Conservation (phyloP, 257 asterid genomes). For the Ligustrum vulgare region DNA sequence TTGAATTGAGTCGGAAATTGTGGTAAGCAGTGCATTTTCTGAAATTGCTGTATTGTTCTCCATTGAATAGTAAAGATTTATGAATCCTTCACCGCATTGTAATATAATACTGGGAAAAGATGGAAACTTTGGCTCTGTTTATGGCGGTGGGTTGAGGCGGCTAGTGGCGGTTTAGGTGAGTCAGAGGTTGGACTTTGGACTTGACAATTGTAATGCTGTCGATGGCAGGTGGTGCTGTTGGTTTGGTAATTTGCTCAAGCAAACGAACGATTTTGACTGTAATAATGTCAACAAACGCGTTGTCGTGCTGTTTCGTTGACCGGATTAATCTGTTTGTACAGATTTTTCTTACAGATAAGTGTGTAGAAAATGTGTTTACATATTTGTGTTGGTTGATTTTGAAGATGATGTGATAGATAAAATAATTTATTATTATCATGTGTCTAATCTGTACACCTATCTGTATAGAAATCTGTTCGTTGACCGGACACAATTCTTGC, state of each 20-base stretch:
- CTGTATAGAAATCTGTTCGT: no score
- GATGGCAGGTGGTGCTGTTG: background rate
- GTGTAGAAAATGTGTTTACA: no score
- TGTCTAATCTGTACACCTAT: no score
- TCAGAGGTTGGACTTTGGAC: slow-evolving; percentile 90
- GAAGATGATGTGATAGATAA: no score
- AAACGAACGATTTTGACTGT: slow-evolving; percentile 37
- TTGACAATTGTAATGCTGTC: slow-evolving; percentile 16
- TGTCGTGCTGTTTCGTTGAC: slow-evolving; percentile 28
- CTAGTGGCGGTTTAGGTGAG: slow-evolving; percentile 29
- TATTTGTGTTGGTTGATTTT: no score
- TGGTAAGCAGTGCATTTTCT: slow-evolving; percentile 66
- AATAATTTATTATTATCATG: no score
- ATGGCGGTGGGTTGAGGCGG: slow-evolving; percentile 1
- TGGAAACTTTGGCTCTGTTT: slow-evolving; percentile 12
- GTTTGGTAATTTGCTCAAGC: slow-evolving; percentile 28
- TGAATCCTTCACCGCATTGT: slow-evolving; percentile 28
- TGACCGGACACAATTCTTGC: background rate
- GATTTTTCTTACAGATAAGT: no score
- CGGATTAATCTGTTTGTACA: no score
- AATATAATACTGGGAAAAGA: slow-evolving; percentile 15
- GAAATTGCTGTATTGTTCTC: slow-evolving; percentile 25
- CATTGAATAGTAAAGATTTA: slow-evolving; percentile 35
- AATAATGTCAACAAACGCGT: slow-evolving; percentile 56
- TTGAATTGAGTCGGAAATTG: slow-evolving; percentile 86